Conservation (phyloP, 257 asterid species). For the Solanum corneliomulleri region DNA sequence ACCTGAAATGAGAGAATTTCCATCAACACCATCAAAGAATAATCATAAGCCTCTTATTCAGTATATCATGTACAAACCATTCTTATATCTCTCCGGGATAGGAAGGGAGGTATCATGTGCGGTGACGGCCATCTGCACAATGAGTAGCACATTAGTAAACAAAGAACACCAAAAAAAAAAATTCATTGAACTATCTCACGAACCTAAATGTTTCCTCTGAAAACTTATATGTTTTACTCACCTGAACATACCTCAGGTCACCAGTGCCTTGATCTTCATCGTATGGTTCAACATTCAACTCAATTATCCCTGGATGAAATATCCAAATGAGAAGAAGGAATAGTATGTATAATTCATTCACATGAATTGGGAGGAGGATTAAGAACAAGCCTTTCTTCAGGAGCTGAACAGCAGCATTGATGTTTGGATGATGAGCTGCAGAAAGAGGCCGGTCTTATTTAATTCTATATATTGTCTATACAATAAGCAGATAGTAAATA, state of each 20-base stretch:
- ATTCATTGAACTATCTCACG: background rate
- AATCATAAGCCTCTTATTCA: background rate
- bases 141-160: background rate
- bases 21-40: background rate
- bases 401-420: conserved; percentile 74
- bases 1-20: conserved; percentile 34
- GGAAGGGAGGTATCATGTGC: conserved; percentile 85
- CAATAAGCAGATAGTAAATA: background rate
- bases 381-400: conserved; percentile 47
- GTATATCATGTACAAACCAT: conserved; percentile 38
- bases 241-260: conserved; percentile 91
- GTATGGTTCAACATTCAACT: conserved; percentile 61
- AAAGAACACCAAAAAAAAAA: background rate
- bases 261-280: conserved; percentile 89
- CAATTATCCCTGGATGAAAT: conserved; percentile 37
- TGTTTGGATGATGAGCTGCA: conserved; percentile 93
- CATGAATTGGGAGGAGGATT: background rate
- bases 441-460: background rate
- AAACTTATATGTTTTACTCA: conserved; percentile 6
- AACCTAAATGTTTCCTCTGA: background rate
- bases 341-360: background rate
- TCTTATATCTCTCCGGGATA: conserved; percentile 61
- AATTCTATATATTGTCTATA: background rate
- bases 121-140: conserved; percentile 79
- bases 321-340: background rate